phyloP scores from a whole-genome alignment of 176 grass and related monocot genomes.

The Paspalum notatum region DNA sequence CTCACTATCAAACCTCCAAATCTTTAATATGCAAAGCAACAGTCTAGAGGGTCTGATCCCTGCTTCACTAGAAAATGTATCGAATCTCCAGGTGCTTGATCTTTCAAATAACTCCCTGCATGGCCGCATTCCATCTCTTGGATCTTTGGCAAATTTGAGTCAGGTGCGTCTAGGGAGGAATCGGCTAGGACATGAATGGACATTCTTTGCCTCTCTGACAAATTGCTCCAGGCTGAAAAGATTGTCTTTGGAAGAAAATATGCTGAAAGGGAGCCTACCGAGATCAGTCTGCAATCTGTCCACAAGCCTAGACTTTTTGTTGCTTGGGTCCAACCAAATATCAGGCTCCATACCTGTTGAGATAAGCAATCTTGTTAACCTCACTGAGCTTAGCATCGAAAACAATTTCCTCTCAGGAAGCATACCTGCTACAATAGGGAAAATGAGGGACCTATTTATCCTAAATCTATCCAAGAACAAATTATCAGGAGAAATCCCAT shows the following conservation, averaged over 20 bases:
- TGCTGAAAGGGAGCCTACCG: slow-evolving; percentile 27
- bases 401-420: slow-evolving; percentile 33
- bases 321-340: slow-evolving; percentile 44
- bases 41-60: not conserved
- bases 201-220: slow-evolving; percentile 18
- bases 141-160: not conserved
- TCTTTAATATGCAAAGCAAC: slow-evolving; percentile 23
- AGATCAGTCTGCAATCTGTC: slow-evolving; percentile 41
- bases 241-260: slow-evolving; percentile 34
- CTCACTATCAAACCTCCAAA: slow-evolving; percentile 10
- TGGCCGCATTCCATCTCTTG: slow-evolving; percentile 28
- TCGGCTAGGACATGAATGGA: slow-evolving; percentile 28
- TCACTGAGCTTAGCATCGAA: slow-evolving; percentile 43
- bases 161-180: slow-evolving; percentile 6
- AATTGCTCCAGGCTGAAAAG: slow-evolving; percentile 33
- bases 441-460: not conserved
- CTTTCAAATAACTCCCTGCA: slow-evolving; percentile 20
- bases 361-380: slow-evolving; percentile 44
- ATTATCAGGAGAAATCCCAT: not conserved
- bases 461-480: not conserved
- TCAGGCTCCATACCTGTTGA: slow-evolving; percentile 43
- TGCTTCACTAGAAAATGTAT: slow-evolving; percentile 26
- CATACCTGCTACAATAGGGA: not conserved
- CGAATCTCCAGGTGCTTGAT: slow-evolving; percentile 25
- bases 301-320: slow-evolving; percentile 11